Base-by-base conservation (phyloP, 2,329 filamentous ascomycete genomes). In the Colletotrichum simmondsii region DNA sequence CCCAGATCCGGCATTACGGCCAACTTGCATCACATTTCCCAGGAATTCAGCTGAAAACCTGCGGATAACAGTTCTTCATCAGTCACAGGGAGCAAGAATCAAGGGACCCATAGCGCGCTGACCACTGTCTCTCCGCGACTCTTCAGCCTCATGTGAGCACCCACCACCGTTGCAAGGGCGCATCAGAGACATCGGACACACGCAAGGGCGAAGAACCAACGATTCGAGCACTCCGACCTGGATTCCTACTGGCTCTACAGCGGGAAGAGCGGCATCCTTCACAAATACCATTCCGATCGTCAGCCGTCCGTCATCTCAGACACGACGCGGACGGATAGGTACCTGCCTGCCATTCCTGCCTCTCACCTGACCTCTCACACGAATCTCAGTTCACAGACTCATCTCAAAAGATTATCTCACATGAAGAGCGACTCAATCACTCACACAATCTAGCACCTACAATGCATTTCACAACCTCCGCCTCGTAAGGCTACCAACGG, bases 401-500 rank as follows among this genome's bases (percentile, higher is more conserved):
- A 24, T 42, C 28, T 2, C 32, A 35, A 35, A 5, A 35, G 32
- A 12, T 12, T 4, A 35, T 35, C 32, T 12, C 52, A 24, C n/a
- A n/a, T 22, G 12, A 30, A 37, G 56, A 37, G 35, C 35, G 58
- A 56, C 46, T 35, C 19, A 52, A n/a, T 30, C 42, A 26, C 42
- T 64, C 22, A 30, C 19, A 28, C 14, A 28, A 14, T 53, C 49
- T 26, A 16, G 10, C 5, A 4, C 2, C 11, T 14, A 52, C 16
- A 19, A n/a, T 3, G 42, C 49, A 52, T 62, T 26, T 10, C 57
- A 49, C 69, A 26, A 54, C 37, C 42, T 22, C 53, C 19, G 30
- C 65, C 59, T 69, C 54, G 59, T 60, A 72, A 60, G 65, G 70
- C 70, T 64, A 22, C 70, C n/a, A 37, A 16, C 37, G 30, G n/a